Conservation (phyloP, 352 stramenopile genomes). For the Phytophthora pistaciae region DNA sequence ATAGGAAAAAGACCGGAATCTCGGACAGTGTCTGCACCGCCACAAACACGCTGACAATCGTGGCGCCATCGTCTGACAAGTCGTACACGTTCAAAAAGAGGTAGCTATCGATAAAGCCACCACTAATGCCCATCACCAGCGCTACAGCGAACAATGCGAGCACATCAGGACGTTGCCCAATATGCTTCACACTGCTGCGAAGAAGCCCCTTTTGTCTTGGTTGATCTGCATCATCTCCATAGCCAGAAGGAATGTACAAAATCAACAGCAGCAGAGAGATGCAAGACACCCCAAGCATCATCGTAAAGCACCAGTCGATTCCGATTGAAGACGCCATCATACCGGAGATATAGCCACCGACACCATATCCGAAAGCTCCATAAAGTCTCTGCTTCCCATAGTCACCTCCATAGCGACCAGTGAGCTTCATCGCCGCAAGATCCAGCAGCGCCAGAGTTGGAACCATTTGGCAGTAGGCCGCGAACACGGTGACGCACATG, state of each 20-base stretch:
- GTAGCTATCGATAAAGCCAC: constrained; percentile 63
- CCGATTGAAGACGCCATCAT: constrained; percentile 46
- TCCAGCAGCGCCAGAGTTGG: constrained; percentile 56
- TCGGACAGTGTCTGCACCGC: constrained; percentile 65
- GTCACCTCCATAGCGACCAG: constrained; percentile 51
- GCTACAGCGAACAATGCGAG: constrained; percentile 55
- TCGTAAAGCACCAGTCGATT: constrained; percentile 63
- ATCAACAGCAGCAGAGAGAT: constrained; percentile 48
- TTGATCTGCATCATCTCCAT: constrained; percentile 8
- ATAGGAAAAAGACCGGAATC: constrained; percentile 66
- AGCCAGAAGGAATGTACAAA: constrained; percentile 42
- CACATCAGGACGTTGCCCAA: constrained; percentile 37
- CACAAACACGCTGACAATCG: constrained; percentile 64
- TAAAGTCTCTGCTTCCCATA: constrained; percentile 72
- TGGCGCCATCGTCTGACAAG: constrained; percentile 46
- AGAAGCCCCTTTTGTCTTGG: constrained; percentile 27
- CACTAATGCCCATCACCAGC: constrained; percentile 59
- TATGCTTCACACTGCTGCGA: constrained; percentile 39
- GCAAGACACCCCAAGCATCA: constrained; percentile 49
- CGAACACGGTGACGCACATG: constrained; percentile 42
- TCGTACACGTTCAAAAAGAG: constrained; percentile 68
- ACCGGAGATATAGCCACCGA: constrained; percentile 54
- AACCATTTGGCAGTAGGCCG: constrained; percentile 50
- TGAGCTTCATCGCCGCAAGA: constrained; percentile 56
- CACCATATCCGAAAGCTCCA: constrained; percentile 59